A percentile compares a stretch with the other conserved stretches of the same genome.
Evolutionary conservation across 306 rosid species (phyloP).

Genomic region (Vigna hirtella): DNA sequence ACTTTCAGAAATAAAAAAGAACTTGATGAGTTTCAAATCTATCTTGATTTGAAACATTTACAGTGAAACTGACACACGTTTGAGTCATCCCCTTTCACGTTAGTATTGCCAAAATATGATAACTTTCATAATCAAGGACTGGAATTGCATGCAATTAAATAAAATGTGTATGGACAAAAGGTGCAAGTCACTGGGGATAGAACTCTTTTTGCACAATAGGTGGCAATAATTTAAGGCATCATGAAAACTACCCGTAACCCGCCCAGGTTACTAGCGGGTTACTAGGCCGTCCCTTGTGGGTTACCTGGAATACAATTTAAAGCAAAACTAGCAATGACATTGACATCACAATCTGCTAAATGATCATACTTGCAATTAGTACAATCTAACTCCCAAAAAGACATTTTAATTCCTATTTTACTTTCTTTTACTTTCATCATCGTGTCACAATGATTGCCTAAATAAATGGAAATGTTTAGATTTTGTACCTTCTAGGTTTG

Average conservation of each 20-base stretch:
- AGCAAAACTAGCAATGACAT: neutral
- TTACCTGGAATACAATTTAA: neutral
- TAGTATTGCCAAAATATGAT: neutral
- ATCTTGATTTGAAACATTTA: conserved; percentile 24
- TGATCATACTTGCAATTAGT: conserved; percentile 9
- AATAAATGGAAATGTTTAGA: conserved; percentile 9
- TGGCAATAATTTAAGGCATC: neutral
- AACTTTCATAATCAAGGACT: neutral
- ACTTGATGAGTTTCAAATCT: conserved; percentile 32
- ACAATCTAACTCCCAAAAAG: neutral
- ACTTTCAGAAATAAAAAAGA: conserved; percentile 41
- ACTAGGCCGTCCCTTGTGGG: neutral
- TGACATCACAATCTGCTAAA: neutral
- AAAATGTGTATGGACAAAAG: neutral
- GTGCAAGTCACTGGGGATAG: neutral
- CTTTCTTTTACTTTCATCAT: conserved; percentile 2
- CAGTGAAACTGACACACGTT: neutral
- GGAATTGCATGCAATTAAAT: conserved; percentile 13
- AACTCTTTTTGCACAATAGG: neutral
- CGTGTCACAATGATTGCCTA: neutral
- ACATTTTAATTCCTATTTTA: neutral
- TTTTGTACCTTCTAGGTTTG: neutral
- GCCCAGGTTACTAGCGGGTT: too few species aligned
- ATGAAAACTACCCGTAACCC: neutral
- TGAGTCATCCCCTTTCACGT: conserved; percentile 6